Conservation (phyloP, 345 rosid species). For the Hibiscus tridactylites region DNA sequence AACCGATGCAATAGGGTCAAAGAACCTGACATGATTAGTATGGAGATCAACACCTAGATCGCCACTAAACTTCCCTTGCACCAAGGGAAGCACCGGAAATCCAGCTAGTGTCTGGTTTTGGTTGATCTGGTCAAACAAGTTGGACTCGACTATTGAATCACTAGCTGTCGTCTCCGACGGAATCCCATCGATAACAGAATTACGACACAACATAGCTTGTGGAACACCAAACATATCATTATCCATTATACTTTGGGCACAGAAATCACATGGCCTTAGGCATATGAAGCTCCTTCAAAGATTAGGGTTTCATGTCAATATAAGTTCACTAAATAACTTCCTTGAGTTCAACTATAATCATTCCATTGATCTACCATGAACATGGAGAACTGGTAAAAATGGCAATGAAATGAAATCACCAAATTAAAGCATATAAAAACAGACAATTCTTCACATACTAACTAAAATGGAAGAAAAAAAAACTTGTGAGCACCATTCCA, state of each 20-base stretch:
- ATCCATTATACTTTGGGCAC: slow-evolving; percentile 21
- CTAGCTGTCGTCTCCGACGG: slow-evolving; percentile 14
- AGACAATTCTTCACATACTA: not conserved
- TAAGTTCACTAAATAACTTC: not conserved
- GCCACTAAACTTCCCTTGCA: slow-evolving; percentile 28
- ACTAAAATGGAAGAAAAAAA: not conserved
- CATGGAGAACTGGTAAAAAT: slow-evolving; percentile 9
- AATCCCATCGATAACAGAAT: slow-evolving; percentile 25
- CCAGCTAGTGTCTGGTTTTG: slow-evolving; percentile 22
- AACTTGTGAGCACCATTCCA: not conserved
- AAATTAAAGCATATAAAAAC: not conserved
- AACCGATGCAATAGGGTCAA: slow-evolving; percentile 17
- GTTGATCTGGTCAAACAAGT: slow-evolving; percentile 23
- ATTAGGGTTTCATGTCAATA: not conserved
- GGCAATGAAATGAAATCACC: not conserved
- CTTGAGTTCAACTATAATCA: slow-evolving; percentile 1
- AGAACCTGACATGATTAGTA: slow-evolving; percentile 10
- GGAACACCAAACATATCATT: slow-evolving; percentile 38
- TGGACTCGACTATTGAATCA: slow-evolving; percentile 22
- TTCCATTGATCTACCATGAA: slow-evolving; percentile 12
- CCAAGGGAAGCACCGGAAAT: slow-evolving; percentile 19
- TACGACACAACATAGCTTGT: slow-evolving; percentile 27
- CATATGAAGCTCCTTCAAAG: slow-evolving; percentile 7
- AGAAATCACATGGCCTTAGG: slow-evolving; percentile 5
- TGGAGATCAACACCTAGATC: slow-evolving; percentile 13